Evolutionary conservation across 169 alveolate genomes (phyloP).

Genomic region (Pseudocohnilembus persalinus): DNA sequence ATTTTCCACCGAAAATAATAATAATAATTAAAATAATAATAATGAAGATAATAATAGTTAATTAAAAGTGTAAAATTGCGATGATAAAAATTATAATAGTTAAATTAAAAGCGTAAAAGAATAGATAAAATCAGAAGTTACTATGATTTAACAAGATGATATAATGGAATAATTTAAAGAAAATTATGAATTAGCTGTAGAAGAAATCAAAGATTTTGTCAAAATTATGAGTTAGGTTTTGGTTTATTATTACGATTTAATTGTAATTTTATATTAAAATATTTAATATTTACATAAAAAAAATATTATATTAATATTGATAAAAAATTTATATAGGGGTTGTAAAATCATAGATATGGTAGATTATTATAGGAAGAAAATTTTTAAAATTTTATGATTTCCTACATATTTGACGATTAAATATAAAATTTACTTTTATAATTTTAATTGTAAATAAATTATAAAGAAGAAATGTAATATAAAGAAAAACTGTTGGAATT

Average conservation of each 20-base stretch:
- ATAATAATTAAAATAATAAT: too few relatives aligned
- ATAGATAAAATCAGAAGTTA: neutral
- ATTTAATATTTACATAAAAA: too few relatives aligned
- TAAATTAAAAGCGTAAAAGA: neutral
- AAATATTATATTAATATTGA: too few relatives aligned
- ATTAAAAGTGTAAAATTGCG: too few relatives aligned
- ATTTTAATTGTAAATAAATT: neutral
- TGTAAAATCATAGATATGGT: neutral
- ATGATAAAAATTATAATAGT: too few relatives aligned
- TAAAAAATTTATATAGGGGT: too few relatives aligned
- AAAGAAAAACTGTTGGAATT: neutral
- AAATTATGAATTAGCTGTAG: neutral
- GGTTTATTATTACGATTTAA: neutral
- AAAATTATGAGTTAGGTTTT: neutral
- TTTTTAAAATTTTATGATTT: too few relatives aligned
- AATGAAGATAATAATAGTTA: too few relatives aligned
- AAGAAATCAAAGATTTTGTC: neutral
- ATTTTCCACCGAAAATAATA: too few relatives aligned
- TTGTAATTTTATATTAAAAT: too few relatives aligned
- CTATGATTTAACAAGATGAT: neutral
- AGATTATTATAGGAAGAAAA: neutral
- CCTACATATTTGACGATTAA: neutral
- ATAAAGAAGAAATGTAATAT: neutral
- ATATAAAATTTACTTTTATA: too few relatives aligned
- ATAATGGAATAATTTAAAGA: neutral